A percentile compares a stretch with the other conserved stretches of the same genome.
Conservation (phyloP, 768 basidiomycete species). For the Tephrocybe sp. region DNA sequence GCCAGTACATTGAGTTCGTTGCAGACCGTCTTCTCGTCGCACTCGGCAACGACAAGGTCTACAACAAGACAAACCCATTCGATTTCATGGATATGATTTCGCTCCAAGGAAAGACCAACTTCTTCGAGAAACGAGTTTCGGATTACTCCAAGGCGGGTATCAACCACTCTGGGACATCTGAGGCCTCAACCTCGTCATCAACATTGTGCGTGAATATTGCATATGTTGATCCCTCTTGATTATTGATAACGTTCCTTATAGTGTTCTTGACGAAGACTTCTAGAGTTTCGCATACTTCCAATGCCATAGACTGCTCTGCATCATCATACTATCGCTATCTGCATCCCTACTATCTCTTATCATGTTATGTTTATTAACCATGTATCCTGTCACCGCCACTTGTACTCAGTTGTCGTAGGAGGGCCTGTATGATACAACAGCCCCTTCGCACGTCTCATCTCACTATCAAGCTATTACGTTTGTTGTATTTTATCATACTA, state of each 20-base stretch:
- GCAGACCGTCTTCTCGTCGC: slow-evolving; percentile 87
- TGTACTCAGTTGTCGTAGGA: neutral
- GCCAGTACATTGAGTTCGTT: slow-evolving; percentile 89
- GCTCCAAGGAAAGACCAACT: slow-evolving; percentile 95
- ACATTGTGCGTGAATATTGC: slow-evolving; percentile 9
- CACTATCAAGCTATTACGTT: neutral
- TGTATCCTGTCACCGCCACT: neutral
- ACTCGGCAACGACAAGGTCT: slow-evolving; percentile 81
- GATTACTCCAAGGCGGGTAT: slow-evolving; percentile 76
- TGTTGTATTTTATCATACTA: neutral
- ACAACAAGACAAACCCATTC: slow-evolving; percentile 79
- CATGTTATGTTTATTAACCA: neutral
- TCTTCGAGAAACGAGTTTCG: slow-evolving; percentile 94
- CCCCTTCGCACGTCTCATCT: neutral
- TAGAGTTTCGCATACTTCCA: slow-evolving; percentile 4
- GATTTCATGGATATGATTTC: slow-evolving; percentile 97
- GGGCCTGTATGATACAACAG: neutral
- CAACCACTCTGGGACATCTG: slow-evolving; percentile 30
- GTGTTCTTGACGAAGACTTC: slow-evolving; percentile 23
- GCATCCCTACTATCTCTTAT: slow-evolving; percentile 1
- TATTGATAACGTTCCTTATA: neutral
- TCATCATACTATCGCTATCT: neutral
- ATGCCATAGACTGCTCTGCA: neutral
- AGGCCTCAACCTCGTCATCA: slow-evolving; percentile 11
- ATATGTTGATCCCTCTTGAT: neutral